Evolutionary conservation across 495 filamentous ascomycete genomes (phyloP).

Genomic region (Penicillium alfredii): DNA sequence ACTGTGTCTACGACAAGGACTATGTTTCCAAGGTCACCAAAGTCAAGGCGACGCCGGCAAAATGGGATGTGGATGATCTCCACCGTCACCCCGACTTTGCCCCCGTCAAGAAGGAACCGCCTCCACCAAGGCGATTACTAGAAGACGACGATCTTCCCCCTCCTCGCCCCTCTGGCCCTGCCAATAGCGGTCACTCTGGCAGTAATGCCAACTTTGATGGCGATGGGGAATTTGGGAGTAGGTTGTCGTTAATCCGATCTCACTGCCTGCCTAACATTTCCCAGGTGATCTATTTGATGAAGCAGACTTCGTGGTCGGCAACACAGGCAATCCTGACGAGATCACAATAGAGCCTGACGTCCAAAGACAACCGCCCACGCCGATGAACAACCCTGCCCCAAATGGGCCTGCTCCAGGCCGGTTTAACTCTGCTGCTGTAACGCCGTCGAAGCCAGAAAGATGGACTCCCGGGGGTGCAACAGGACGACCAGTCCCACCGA

Average conservation of each 20-base stretch:
- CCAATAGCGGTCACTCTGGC: slow-evolving; percentile 11
- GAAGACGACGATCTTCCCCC: slow-evolving; percentile 38
- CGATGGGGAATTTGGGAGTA: slow-evolving; percentile 64
- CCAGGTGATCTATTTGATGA: slow-evolving; percentile 62
- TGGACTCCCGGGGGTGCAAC: slow-evolving; percentile 21
- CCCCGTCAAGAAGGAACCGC: slow-evolving; percentile 54
- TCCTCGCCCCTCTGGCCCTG: slow-evolving; percentile 22
- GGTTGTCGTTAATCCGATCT: slow-evolving; percentile 15
- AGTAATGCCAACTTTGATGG: slow-evolving; percentile 24
- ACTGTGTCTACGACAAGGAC: slow-evolving; percentile 95
- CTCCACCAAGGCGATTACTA: slow-evolving; percentile 28
- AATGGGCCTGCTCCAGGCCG: slow-evolving; percentile 18
- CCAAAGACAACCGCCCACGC: slow-evolving; percentile 22
- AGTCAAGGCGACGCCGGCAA: slow-evolving; percentile 61
- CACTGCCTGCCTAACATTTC: slow-evolving; percentile 21
- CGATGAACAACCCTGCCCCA: slow-evolving; percentile 22
- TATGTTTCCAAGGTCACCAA: slow-evolving; percentile 80
- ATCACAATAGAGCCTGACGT: slow-evolving; percentile 37
- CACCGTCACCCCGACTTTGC: slow-evolving; percentile 73
- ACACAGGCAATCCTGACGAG: slow-evolving; percentile 59
- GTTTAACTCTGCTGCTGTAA: slow-evolving; percentile 26
- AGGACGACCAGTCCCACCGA: slow-evolving; percentile 23
- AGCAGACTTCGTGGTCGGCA: slow-evolving; percentile 59
- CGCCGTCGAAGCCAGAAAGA: slow-evolving; percentile 41
- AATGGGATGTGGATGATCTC: slow-evolving; percentile 68